phyloP scores from a whole-genome alignment of 441 rosid species.

The Erodium texanum region DNA sequence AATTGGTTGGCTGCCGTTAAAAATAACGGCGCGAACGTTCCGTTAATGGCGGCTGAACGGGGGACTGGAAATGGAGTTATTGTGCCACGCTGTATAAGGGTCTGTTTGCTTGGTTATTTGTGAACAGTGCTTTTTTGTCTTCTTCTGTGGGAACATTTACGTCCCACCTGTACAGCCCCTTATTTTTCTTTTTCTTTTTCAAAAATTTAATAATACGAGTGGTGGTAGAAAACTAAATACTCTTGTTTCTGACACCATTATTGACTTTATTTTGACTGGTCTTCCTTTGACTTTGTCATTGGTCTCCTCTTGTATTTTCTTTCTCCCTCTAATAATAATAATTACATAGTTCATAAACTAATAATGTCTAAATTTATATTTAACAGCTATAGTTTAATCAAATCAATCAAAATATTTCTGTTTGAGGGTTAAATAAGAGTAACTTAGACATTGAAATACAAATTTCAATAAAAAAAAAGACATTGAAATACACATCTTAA shows the following conservation, averaged over 20 bases:
- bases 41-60: not conserved
- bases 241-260: not conserved
- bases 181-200: not conserved
- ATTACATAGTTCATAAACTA: no score
- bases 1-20: constrained; percentile 3
- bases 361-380: no score
- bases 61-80: not conserved
- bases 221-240: not conserved
- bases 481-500: no score
- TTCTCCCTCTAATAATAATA: no score
- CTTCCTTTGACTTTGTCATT: not conserved
- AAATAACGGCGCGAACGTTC: not conserved
- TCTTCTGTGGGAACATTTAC: not conserved
- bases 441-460: no score
- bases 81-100: not conserved
- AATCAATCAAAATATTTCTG: no score
- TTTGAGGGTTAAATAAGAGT: no score
- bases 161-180: not conserved
- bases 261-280: constrained; percentile 1
- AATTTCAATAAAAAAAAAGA: no score
- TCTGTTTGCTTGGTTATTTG: not conserved
- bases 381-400: no score
- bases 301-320: not conserved
- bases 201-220: not conserved
- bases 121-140: not conserved